A percentile compares a stretch with the other conserved stretches of the same genome.
Evolutionary conservation across 768 basidiomycete species (phyloP).

Genomic region (Collybiopsis confluens): DNA sequence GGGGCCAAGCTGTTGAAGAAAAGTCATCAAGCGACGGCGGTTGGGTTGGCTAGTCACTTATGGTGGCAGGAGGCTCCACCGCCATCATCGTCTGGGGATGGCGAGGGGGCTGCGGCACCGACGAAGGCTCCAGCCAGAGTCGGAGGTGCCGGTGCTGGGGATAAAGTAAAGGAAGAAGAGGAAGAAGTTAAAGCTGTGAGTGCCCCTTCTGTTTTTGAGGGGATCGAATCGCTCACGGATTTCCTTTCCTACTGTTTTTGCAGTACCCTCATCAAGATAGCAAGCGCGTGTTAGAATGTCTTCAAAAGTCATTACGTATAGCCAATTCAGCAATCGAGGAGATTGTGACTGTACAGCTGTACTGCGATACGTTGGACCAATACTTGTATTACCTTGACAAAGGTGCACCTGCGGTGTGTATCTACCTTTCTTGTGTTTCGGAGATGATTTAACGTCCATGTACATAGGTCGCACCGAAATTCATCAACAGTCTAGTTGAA

Average conservation of each 20-base stretch:
- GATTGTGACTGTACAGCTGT: slow-evolving; percentile 92
- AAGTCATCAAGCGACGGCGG: slow-evolving; percentile 94
- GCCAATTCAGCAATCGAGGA: slow-evolving; percentile 97
- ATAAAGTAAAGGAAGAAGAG: slow-evolving; percentile 42
- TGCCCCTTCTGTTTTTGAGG: no score
- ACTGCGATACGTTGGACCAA: slow-evolving; percentile 93
- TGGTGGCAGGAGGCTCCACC: slow-evolving; percentile 89
- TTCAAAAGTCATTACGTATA: slow-evolving; percentile 94
- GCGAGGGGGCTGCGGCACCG: slow-evolving; percentile 31
- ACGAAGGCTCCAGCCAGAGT: no score
- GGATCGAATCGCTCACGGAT: no score
- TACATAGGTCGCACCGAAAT: slow-evolving; percentile 84
- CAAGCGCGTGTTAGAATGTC: slow-evolving; percentile 94
- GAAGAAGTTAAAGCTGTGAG: slow-evolving; percentile 50
- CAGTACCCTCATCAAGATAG: slow-evolving; percentile 90
- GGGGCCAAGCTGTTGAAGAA: slow-evolving; percentile 96
- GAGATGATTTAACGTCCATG: not conserved
- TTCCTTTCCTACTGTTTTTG: not conserved
- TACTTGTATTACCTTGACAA: slow-evolving; percentile 96
- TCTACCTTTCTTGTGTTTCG: not conserved
- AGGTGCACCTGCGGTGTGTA: slow-evolving; percentile 82
- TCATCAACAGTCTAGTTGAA: slow-evolving; percentile 94
- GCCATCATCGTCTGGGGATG: slow-evolving; percentile 32
- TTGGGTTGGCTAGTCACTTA: slow-evolving; percentile 90
- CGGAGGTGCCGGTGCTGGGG: slow-evolving; percentile 25